A percentile compares a stretch with the other conserved stretches of the same genome.
These are phyloP conservation scores for Torulaspora quercuum DNA, from an alignment of 805 yeast genomes.

Conservation along the genomic window DNA sequence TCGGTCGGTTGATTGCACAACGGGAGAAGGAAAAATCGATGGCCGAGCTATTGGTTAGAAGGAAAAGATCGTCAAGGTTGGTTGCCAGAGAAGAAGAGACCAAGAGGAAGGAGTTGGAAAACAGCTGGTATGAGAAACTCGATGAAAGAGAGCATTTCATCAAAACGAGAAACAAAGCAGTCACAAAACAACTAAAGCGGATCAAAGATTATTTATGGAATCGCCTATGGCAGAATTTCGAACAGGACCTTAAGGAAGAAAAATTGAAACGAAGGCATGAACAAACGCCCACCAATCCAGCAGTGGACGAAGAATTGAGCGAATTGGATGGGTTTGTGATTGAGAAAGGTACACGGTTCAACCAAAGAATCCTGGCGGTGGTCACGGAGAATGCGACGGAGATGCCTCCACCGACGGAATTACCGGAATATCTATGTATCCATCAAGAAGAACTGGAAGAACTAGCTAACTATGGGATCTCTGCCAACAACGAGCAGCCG, in stretches of 20 bases:
- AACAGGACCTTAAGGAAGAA: slow-evolving; percentile 27
- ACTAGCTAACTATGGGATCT: slow-evolving; percentile 22
- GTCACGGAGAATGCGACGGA: slow-evolving; percentile 2
- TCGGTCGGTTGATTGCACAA: slow-evolving; percentile 35
- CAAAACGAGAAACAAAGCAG: slow-evolving; percentile 26
- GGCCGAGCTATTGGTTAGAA: slow-evolving; percentile 57
- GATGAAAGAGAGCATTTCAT: slow-evolving; percentile 34
- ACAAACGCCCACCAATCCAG: neutral
- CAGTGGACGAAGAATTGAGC: slow-evolving; percentile 8
- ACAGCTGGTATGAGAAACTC: slow-evolving; percentile 36
- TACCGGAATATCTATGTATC: slow-evolving; percentile 32
- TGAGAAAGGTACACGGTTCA: slow-evolving; percentile 9
- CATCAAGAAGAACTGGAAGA: slow-evolving; percentile 26
- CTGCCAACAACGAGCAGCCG: slow-evolving; percentile 17
- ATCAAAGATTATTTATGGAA: slow-evolving; percentile 32
- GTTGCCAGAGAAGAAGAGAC: slow-evolving; percentile 65
- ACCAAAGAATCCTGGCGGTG: slow-evolving; percentile 1
- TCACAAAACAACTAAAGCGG: slow-evolving; percentile 26
- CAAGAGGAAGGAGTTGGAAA: slow-evolving; percentile 44
- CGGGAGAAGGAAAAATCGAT: slow-evolving; percentile 62
- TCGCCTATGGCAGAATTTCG: slow-evolving; percentile 31
- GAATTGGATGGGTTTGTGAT: slow-evolving; percentile 11
- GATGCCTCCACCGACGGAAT: slow-evolving; percentile 14
- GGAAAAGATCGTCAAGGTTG: slow-evolving; percentile 71
- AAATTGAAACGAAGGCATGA: slow-evolving; percentile 19